A percentile compares a stretch with the other conserved stretches of the same genome.
phyloP scores from a whole-genome alignment of 768 basidiomycete species.

The Hericium coralloides region DNA sequence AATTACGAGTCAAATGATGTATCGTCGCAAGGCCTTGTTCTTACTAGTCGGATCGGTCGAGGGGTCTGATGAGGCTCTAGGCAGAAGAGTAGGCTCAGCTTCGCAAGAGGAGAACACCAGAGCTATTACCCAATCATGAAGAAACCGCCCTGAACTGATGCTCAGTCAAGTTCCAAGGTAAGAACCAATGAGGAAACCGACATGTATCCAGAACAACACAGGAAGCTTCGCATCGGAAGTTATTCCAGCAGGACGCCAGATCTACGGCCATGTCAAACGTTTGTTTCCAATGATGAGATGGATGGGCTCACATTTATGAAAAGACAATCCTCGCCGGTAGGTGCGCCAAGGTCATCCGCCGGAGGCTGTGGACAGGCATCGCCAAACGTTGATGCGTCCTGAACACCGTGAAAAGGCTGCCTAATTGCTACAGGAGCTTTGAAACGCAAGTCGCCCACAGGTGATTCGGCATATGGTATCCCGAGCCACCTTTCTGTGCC shows the following conservation, averaged over 20 bases:
- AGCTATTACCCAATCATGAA: slow-evolving; percentile 32
- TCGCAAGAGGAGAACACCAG: slow-evolving; percentile 28
- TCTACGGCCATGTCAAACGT: slow-evolving; percentile 7
- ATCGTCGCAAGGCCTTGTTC: neutral
- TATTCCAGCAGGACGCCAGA: slow-evolving; percentile 22
- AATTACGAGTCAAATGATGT: neutral
- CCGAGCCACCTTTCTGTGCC: neutral
- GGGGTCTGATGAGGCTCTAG: slow-evolving; percentile 34
- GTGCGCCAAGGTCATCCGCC: slow-evolving; percentile 27
- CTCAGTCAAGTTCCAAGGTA: neutral
- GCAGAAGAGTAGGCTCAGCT: neutral
- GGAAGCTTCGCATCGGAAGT: slow-evolving; percentile 19
- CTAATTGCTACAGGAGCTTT: slow-evolving; percentile 40
- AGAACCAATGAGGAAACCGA: slow-evolving; percentile 11
- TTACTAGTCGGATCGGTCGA: slow-evolving; percentile 39
- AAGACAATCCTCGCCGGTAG: slow-evolving; percentile 44
- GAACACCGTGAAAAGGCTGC: slow-evolving; percentile 21
- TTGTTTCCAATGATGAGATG: neutral
- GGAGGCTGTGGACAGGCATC: slow-evolving; percentile 47
- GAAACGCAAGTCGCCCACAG: slow-evolving; percentile 24
- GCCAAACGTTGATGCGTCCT: slow-evolving; percentile 40
- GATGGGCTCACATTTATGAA: slow-evolving; percentile 36
- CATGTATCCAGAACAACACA: slow-evolving; percentile 27
- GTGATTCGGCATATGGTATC: neutral
- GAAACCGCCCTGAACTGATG: slow-evolving; percentile 34